phyloP scores from a whole-genome alignment of 129 eudicot genomes.

The Artemisia annua region DNA sequence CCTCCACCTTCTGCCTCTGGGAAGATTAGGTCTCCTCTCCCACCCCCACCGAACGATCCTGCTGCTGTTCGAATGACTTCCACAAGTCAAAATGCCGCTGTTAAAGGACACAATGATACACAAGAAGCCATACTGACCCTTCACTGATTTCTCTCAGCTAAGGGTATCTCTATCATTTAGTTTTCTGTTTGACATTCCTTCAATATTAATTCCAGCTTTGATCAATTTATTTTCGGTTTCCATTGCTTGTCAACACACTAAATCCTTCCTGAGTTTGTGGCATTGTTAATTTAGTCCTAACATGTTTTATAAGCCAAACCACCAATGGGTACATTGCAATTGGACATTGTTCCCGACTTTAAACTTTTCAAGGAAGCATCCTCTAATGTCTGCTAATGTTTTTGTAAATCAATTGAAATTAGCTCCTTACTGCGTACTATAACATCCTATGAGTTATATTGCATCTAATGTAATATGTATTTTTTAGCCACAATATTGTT shows the following conservation, averaged over 20 bases:
- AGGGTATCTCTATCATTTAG: slow-evolving; percentile 53
- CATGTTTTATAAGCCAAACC: background rate
- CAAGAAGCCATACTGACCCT: slow-evolving; percentile 57
- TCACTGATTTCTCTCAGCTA: slow-evolving; percentile 82
- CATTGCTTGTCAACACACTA: slow-evolving; percentile 1
- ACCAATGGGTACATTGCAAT: background rate
- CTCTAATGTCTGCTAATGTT: background rate
- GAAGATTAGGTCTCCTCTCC: slow-evolving; percentile 81
- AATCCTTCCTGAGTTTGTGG: background rate
- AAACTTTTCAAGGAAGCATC: background rate
- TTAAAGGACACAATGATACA: slow-evolving; percentile 52
- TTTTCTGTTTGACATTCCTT: background rate
- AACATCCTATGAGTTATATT: slow-evolving; percentile 1
- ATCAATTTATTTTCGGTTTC: background rate
- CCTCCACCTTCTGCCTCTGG: slow-evolving; percentile 72
- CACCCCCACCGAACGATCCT: slow-evolving; percentile 98
- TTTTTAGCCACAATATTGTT: slow-evolving; percentile 2
- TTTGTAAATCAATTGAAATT: background rate
- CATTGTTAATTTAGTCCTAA: background rate
- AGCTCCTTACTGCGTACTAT: background rate
- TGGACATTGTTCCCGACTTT: background rate
- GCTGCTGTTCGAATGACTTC: slow-evolving; percentile 67
- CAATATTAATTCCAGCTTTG: background rate
- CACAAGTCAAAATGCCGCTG: slow-evolving; percentile 49
- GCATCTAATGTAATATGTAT: background rate